A percentile compares a stretch with the other conserved stretches of the same genome.
Conservation (phyloP, 1,139 yeast species). For the Kurtzmaniella quercitrusa region DNA sequence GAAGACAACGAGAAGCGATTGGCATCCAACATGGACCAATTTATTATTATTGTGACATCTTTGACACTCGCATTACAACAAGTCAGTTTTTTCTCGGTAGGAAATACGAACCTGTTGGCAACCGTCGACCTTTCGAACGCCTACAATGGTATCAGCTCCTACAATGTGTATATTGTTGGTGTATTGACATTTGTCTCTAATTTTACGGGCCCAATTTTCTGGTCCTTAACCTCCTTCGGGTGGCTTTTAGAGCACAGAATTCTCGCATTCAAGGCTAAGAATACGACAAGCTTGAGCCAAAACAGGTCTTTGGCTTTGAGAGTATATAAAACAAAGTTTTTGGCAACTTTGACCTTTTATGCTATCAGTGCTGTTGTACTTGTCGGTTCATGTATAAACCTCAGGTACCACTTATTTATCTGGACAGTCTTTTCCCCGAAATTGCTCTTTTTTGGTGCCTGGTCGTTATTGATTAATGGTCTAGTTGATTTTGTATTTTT, state of each 20-base stretch:
- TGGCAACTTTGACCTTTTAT: constrained; percentile 48
- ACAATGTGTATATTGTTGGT: constrained; percentile 72
- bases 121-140: constrained; percentile 88
- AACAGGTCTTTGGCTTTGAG: constrained; percentile 23
- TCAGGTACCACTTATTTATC: constrained; percentile 83
- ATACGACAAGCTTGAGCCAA: constrained; percentile 3
- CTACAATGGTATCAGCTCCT: constrained; percentile 76
- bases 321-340: constrained; percentile 30
- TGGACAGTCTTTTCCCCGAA: constrained; percentile 99
- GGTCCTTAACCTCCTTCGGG: constrained; percentile 60
- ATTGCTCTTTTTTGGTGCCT: constrained; percentile 70
- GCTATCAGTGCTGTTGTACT: constrained; percentile 55
- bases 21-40: constrained; percentile 16
- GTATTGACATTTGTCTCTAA: constrained; percentile 74
- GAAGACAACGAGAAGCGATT: constrained; percentile 6
- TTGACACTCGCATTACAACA: constrained; percentile 51
- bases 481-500: constrained; percentile 33
- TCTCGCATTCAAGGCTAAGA: constrained; percentile 7
- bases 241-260: constrained; percentile 34
- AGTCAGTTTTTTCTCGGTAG: constrained; percentile 78
- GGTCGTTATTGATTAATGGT: constrained; percentile 58
- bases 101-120: constrained; percentile 89
- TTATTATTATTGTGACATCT: constrained; percentile 18
- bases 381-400: constrained; percentile 62
- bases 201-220: constrained; percentile 80